Conservation (phyloP, 2,329 filamentous ascomycete genomes). For the Trichophyton mentagrophytes region DNA sequence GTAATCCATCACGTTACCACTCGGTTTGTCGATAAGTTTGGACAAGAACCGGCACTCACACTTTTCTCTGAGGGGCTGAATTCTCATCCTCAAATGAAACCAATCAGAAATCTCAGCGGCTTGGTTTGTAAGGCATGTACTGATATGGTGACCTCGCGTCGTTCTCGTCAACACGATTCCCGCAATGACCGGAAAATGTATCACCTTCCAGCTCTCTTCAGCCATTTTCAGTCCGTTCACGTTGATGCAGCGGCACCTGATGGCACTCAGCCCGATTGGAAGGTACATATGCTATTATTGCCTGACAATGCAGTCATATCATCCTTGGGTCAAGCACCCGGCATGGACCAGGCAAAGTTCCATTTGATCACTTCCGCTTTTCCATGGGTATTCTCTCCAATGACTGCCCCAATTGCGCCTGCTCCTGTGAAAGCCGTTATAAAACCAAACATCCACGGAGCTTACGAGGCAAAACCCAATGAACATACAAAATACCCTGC, state of each 20-base stretch:
- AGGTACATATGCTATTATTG: conserved; percentile 48
- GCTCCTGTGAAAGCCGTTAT: background rate
- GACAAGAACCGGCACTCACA: conserved; percentile 43
- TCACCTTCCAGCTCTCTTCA: conserved; percentile 22
- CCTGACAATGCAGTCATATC: conserved; percentile 32
- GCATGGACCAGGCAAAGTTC: conserved; percentile 46
- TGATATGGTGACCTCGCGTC: conserved; percentile 7
- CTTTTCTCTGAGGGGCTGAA: conserved; percentile 49
- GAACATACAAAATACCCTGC: background rate
- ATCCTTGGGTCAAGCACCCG: conserved; percentile 36
- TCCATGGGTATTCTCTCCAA: conserved; percentile 29
- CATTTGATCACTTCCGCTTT: conserved; percentile 41
- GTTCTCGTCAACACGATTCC: conserved; percentile 11
- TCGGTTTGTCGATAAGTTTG: conserved; percentile 46
- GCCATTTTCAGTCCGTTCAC: conserved; percentile 29
- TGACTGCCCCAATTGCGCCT: background rate
- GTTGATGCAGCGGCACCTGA: conserved; percentile 17
- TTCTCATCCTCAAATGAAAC: conserved; percentile 45
- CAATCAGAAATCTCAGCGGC: conserved; percentile 42
- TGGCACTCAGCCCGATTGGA: conserved; percentile 39
- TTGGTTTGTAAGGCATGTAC: conserved; percentile 45
- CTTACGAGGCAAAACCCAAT: background rate
- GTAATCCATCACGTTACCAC: conserved; percentile 51
- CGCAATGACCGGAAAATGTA: conserved; percentile 17
- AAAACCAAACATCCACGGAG: background rate